phyloP scores from a whole-genome alignment of 192 early-diverging fungal species.

The Thamnidium elegans region DNA sequence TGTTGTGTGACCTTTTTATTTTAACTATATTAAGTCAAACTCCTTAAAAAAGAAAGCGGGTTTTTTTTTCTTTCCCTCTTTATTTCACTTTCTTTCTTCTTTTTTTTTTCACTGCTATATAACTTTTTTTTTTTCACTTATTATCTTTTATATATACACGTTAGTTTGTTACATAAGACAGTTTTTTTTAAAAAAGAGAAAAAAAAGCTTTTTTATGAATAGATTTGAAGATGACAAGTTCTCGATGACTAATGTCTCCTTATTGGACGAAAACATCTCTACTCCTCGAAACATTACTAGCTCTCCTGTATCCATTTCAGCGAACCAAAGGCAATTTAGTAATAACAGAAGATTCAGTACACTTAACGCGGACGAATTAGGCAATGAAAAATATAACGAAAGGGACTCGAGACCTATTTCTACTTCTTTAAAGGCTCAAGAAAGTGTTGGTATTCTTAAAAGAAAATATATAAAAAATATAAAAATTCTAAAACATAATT shows the following conservation, averaged over 20 bases:
- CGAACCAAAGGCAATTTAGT: background rate
- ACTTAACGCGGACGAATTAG: background rate
- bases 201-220: too few species aligned
- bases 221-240: background rate
- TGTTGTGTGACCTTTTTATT: too few species aligned
- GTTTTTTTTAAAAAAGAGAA: too few species aligned
- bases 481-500: too few species aligned
- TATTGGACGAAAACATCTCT: slow-evolving; percentile 1
- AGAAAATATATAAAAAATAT: too few species aligned
- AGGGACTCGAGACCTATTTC: slow-evolving; percentile 18
- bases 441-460: slow-evolving; percentile 33
- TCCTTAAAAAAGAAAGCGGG: too few species aligned
- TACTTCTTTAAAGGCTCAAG: slow-evolving; percentile 52
- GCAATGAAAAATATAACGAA: background rate
- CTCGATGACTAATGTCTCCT: slow-evolving; percentile 15
- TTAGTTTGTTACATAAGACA: too few species aligned
- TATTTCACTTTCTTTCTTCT: background rate
- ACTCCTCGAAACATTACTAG: background rate
- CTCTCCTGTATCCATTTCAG: background rate
- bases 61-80: background rate
- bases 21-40: too few species aligned
- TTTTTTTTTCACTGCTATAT: background rate
- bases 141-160: too few species aligned
- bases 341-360: background rate
- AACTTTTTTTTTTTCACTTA: too few species aligned